phyloP scores from a whole-genome alignment of 1,284 basidiomycete genomes.

The Malassezia restricta region DNA sequence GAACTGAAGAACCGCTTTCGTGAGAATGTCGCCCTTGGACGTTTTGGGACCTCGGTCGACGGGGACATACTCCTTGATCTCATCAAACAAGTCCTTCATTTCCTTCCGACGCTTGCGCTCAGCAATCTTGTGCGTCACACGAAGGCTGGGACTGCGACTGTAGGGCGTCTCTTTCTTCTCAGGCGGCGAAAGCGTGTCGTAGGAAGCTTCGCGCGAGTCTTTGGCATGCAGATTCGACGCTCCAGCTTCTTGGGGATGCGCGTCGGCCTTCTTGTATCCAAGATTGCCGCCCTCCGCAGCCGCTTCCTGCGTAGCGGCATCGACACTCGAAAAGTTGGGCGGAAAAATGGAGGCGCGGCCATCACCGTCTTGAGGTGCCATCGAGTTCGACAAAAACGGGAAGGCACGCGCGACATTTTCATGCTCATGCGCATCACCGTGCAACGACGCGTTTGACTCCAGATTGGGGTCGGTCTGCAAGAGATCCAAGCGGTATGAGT shows the following conservation, averaged over 20 bases:
- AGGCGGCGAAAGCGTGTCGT: constrained; percentile 16
- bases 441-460: constrained; percentile 13
- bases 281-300: not conserved
- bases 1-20: constrained; percentile 21
- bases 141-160: constrained; percentile 36
- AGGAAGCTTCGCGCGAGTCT: constrained; percentile 9
- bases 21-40: constrained; percentile 43
- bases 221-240: constrained; percentile 7
- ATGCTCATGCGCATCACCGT: constrained; percentile 9
- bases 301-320: not conserved
- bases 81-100: constrained; percentile 46
- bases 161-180: constrained; percentile 41
- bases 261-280: constrained; percentile 11
- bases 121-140: constrained; percentile 43
- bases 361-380: constrained; percentile 11
- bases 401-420: constrained; percentile 16
- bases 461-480: constrained; percentile 15
- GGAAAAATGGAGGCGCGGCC: constrained; percentile 12
- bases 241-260: not conserved
- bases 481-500: constrained; percentile 13
- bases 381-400: constrained; percentile 15
- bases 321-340: constrained; percentile 12
- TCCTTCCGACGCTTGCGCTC: constrained; percentile 42
- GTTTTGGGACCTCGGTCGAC: constrained; percentile 41
- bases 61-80: constrained; percentile 38